Evolutionary conservation across 2,329 filamentous ascomycete species (phyloP), one percentile per base, ranked within the genome.

Genomic region (Emmonsiellopsis sp.): DNA sequence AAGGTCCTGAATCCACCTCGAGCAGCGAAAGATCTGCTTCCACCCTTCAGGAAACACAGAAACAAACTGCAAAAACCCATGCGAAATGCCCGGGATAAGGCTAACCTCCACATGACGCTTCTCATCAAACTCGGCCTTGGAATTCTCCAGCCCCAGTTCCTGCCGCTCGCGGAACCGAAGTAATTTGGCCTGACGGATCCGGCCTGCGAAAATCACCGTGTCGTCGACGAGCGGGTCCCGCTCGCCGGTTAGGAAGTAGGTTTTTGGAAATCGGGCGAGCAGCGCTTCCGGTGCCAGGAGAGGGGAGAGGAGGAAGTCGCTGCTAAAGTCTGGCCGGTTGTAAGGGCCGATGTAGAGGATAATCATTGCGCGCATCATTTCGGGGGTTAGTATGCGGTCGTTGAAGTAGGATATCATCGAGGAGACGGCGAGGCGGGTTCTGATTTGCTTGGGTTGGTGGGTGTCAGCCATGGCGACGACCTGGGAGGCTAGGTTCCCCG

Each of bases 281-380:
- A 97, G 76, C 0, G 81, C 77, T 60, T 96, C 92, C 0, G 93
- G 93, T 0, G 93, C 91, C 0, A 96, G 80, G 1, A 96, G 84
- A 0, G 93, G 93, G 0, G 88, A 95, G 2, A 98, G 81, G 0
- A 95, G 80, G 66, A 90, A 96, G 68, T 98, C 92, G 6, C 87
- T 88, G 32, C 83, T 83, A 68, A 98, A 97, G 66, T 97, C 90
- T 0, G 93, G 93, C 0, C 91, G 85, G 68, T 93, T 88, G 66
- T 96, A 87, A 0, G 91, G 90, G 0, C 93, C 93, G 53, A 98
- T 87, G 68, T 98, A 98, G 3, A 98, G 77, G 59, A 98, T 95
- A 59, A 98, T 95, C 91, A 98, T 97, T 58, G 91, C 89, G 34
- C 93, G 87, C 86, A 97, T 96, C 89, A 97, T 95, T 70, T 98